Evolutionary conservation across 192 early-diverging fungal species (phyloP).

Genomic region (Dissophora ornata): DNA sequence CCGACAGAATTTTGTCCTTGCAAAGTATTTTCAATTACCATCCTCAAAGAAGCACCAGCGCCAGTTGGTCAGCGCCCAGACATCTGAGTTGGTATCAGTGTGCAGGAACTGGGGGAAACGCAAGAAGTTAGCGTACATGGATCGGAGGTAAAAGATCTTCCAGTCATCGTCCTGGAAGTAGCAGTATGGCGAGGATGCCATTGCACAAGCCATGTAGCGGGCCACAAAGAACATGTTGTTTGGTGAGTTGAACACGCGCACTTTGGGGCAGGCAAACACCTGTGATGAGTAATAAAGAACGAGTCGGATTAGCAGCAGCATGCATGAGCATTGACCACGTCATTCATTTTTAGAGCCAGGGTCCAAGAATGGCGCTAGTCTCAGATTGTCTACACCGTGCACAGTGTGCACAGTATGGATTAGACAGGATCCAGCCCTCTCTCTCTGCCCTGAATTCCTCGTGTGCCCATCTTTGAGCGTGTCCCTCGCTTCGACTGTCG

Average conservation of each 20-base stretch:
- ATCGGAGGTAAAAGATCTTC: constrained; percentile 56
- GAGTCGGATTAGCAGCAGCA: not conserved
- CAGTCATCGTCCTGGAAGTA: constrained; percentile 71
- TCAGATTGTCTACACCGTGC: no score
- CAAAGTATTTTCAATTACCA: constrained; percentile 37
- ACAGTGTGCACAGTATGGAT: no score
- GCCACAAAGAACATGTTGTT: constrained; percentile 62
- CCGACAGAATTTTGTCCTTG: not conserved
- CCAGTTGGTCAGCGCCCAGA: constrained; percentile 64
- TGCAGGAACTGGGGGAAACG: constrained; percentile 64
- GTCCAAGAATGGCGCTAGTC: not conserved
- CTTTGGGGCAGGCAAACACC: constrained; percentile 61
- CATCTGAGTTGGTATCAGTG: constrained; percentile 61
- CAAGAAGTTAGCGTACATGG: constrained; percentile 69
- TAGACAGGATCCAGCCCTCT: no score
- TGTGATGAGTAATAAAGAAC: constrained; percentile 7
- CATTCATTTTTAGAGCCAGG: no score
- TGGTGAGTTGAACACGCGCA: constrained; percentile 61
- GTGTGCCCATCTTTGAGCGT: no score
- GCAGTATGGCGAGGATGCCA: constrained; percentile 65
- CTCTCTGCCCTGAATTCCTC: no score
- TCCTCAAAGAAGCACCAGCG: constrained; percentile 68
- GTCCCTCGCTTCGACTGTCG: no score
- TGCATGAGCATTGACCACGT: not conserved
- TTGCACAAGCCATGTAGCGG: constrained; percentile 66